These are phyloP conservation scores for Boletus sp. DNA, from an alignment of 768 basidiomycete genomes.

Conservation along the genomic window DNA sequence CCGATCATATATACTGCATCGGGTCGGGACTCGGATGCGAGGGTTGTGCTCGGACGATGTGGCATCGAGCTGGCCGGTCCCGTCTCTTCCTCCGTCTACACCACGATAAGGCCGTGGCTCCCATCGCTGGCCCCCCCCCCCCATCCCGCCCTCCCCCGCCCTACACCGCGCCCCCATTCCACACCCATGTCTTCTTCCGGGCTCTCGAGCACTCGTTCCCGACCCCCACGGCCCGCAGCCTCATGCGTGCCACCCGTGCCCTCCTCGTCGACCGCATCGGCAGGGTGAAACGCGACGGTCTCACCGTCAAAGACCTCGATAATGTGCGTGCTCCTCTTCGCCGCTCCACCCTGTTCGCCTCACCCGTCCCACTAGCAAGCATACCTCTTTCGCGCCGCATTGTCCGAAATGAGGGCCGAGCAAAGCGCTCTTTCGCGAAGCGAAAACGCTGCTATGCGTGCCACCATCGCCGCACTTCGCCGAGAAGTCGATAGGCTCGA, in stretches of 20 bases:
- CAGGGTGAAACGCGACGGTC: slow-evolving; percentile 64
- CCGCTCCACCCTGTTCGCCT: background rate
- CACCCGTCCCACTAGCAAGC: slow-evolving; percentile 62
- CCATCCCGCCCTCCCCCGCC: slow-evolving; percentile 25
- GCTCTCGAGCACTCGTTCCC: slow-evolving; percentile 74
- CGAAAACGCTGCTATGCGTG: slow-evolving; percentile 78
- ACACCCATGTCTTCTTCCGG: slow-evolving; percentile 75
- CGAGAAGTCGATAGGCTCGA: slow-evolving; percentile 83
- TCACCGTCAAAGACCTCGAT: slow-evolving; percentile 75
- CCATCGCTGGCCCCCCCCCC: slow-evolving; percentile 9
- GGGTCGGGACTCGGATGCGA: slow-evolving; percentile 16
- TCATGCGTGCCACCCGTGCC: slow-evolving; percentile 83
- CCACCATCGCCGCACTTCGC: slow-evolving; percentile 70
- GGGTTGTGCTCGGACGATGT: background rate
- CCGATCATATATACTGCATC: slow-evolving; percentile 5
- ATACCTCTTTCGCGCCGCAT: slow-evolving; percentile 89
- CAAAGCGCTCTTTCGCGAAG: slow-evolving; percentile 78
- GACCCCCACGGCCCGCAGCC: slow-evolving; percentile 64
- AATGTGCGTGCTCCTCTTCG: slow-evolving; percentile 49
- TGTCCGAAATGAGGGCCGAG: slow-evolving; percentile 87
- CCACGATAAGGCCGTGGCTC: slow-evolving; percentile 7
- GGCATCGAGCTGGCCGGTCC: background rate
- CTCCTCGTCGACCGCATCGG: slow-evolving; percentile 74
- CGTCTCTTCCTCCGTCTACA: slow-evolving; percentile 17
- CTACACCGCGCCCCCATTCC: slow-evolving; percentile 72